Percentiles rank a stretch among this genome's conserved stretches.
Evolutionary conservation across 140 eudicot species (phyloP).

Genomic region (Bidens hawaiensis): DNA sequence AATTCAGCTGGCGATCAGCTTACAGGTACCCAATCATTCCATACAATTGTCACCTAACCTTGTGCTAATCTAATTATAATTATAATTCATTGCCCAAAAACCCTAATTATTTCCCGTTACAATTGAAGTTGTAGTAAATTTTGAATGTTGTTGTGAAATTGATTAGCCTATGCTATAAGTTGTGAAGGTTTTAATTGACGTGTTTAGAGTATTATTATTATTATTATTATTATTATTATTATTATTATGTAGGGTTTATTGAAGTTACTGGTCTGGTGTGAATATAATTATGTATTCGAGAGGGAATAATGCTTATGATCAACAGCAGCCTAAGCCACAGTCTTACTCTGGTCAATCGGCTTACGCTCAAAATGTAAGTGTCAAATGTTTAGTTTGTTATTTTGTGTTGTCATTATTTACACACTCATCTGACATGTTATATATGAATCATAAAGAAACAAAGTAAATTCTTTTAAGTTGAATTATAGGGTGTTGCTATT

Average conservation of each 20-base stretch:
- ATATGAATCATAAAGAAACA: constrained; percentile 2
- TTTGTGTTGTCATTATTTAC: background rate
- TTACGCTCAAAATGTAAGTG: constrained; percentile 53
- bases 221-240: too few relatives aligned
- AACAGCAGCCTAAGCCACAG: constrained; percentile 35
- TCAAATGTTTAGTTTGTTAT: background rate
- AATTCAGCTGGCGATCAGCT: background rate
- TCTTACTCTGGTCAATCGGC: constrained; percentile 64
- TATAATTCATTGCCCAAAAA: background rate
- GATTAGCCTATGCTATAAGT: background rate
- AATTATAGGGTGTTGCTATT: too few relatives aligned
- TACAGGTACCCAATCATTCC: constrained; percentile 11
- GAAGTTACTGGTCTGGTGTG: constrained; percentile 1
- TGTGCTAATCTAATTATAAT: background rate
- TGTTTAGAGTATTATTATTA: background rate
- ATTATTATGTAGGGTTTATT: constrained; percentile 11
- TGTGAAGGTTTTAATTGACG: background rate
- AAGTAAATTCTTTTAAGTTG: background rate
- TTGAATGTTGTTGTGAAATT: background rate
- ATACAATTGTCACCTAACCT: too few relatives aligned
- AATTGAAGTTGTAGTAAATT: background rate
- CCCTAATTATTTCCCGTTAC: background rate
- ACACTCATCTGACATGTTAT: background rate
- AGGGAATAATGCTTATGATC: constrained; percentile 54
- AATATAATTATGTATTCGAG: constrained; percentile 68